A percentile compares a stretch with the other conserved stretches of the same genome.
phyloP scores from a whole-genome alignment of 2,329 filamentous ascomycete genomes.

The Capronia coronata region DNA sequence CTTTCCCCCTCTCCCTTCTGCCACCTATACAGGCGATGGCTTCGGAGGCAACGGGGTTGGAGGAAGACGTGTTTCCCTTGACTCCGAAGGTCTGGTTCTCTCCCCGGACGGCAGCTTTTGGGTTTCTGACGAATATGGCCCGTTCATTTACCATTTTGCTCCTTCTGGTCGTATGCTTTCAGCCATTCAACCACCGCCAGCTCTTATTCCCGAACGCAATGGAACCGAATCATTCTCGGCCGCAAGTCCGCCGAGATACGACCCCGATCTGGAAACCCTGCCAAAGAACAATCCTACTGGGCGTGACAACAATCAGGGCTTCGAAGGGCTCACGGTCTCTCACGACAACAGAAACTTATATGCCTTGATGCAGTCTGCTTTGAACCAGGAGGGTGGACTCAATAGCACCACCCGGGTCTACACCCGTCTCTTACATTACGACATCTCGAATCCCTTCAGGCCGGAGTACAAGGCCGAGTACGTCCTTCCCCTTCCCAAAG shows the following conservation, averaged over 20 bases:
- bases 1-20: constrained; percentile 57
- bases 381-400: constrained; percentile 56
- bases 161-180: constrained; percentile 52
- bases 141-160: constrained; percentile 62
- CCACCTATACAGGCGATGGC: constrained; percentile 60
- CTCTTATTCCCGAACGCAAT: constrained; percentile 59
- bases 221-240: constrained; percentile 57
- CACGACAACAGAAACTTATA: constrained; percentile 59
- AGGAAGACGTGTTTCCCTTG: constrained; percentile 54
- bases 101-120: constrained; percentile 57
- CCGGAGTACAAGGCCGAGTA: constrained; percentile 55
- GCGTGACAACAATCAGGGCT: constrained; percentile 67
- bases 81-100: constrained; percentile 61
- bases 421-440: constrained; percentile 59
- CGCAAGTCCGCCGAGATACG: constrained; percentile 57
- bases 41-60: constrained; percentile 58
- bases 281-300: constrained; percentile 56
- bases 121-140: constrained; percentile 65
- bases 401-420: constrained; percentile 51
- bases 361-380: constrained; percentile 59
- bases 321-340: constrained; percentile 62
- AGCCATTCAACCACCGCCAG: constrained; percentile 59
- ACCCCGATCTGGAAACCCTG: constrained; percentile 42
- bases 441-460: constrained; percentile 42
- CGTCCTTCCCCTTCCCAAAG: constrained; percentile 59